Conservation (phyloP, 225 moss, liverwort and hornwort species). For the Physcomitrellopsis africana region DNA sequence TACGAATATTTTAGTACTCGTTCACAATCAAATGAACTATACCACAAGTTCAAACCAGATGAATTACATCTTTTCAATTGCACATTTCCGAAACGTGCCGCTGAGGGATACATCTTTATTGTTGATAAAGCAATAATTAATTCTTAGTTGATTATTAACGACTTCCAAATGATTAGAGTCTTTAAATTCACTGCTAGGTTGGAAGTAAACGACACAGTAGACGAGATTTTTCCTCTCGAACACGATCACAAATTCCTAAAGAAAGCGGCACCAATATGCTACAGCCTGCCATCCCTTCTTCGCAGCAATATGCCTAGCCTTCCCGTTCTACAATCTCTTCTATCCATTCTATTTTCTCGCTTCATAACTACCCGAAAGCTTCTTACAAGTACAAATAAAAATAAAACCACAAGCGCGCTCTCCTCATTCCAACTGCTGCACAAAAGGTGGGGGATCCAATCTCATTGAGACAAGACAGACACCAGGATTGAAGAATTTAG, state of each 20-base stretch:
- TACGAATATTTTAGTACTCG: neutral
- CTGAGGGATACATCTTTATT: too few species aligned
- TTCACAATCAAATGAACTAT: neutral
- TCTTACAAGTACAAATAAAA: too few species aligned
- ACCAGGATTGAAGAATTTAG: neutral
- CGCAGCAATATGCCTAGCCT: neutral
- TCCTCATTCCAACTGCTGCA: too few species aligned
- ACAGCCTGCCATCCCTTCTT: neutral
- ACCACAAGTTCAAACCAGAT: neutral
- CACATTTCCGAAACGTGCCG: too few species aligned
- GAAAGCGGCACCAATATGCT: neutral
- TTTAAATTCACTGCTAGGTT: too few species aligned
- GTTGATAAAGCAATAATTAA: neutral
- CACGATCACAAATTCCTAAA: neutral
- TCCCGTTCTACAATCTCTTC: neutral
- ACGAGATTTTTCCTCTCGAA: neutral
- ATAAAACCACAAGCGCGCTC: neutral
- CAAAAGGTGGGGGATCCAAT: neutral
- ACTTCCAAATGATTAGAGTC: neutral
- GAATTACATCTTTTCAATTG: too few species aligned
- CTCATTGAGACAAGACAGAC: neutral
- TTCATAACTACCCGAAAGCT: too few species aligned
- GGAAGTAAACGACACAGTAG: neutral
- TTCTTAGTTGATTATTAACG: neutral
- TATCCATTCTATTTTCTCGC: neutral